Evolutionary conservation across 2,329 filamentous ascomycete species (phyloP).

Genomic region (Plectosphaerella sp.): DNA sequence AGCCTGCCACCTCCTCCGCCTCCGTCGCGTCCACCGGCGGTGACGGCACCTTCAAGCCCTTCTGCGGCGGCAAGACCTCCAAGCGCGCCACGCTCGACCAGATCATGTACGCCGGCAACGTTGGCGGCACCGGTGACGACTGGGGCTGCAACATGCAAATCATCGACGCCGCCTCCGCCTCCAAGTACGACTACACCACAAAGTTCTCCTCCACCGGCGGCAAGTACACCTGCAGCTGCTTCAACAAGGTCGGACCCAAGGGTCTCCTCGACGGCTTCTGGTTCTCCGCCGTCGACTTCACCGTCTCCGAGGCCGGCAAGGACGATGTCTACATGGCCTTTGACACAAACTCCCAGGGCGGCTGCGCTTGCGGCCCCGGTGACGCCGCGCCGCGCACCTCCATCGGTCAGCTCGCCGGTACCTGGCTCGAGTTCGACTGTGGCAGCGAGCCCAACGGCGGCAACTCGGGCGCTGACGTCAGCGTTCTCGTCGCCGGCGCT

Average conservation of each 20-base stretch:
- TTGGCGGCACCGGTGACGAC: conserved; percentile 27
- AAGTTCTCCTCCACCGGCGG: conserved; percentile 33
- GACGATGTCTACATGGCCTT: conserved; percentile 35
- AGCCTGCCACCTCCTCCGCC: conserved; percentile 20
- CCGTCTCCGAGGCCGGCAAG: conserved; percentile 23
- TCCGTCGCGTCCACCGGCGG: conserved; percentile 29
- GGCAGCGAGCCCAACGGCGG: conserved; percentile 37
- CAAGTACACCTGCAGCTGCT: conserved; percentile 35
- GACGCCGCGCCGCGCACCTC: conserved; percentile 25
- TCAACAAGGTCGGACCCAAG: conserved; percentile 47
- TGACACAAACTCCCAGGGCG: conserved; percentile 43
- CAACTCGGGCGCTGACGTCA: conserved; percentile 48
- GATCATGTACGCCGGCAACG: conserved; percentile 44
- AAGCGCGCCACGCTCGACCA: conserved; percentile 44
- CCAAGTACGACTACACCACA: conserved; percentile 39
- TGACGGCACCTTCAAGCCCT: conserved; percentile 14
- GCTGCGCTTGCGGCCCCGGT: conserved; percentile 35
- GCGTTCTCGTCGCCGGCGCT: conserved; percentile 38
- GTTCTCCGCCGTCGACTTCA: conserved; percentile 36
- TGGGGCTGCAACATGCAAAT: conserved; percentile 51
- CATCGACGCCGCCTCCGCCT: conserved; percentile 27
- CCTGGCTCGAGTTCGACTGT: conserved; percentile 49
- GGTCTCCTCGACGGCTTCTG: conserved; percentile 44
- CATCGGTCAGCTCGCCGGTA: conserved; percentile 35
- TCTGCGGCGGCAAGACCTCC: conserved; percentile 27